Evolutionary conservation across 2,329 filamentous ascomycete species (phyloP).

Genomic region (Aspergillus jensenii): DNA sequence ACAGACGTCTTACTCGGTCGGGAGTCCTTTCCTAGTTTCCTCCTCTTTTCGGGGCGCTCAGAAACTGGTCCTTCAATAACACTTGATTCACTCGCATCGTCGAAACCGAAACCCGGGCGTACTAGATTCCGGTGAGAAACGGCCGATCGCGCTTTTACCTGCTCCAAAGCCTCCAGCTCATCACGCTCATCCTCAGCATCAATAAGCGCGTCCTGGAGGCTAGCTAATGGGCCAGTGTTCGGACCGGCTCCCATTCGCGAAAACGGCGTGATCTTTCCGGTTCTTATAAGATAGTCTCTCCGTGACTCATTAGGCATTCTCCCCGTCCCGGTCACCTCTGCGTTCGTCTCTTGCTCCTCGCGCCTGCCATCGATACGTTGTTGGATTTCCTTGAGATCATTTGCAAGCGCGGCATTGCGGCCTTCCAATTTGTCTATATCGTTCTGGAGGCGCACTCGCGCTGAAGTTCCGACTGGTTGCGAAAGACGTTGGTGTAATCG

Average conservation of each 20-base stretch:
- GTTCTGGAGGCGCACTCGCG: constrained; percentile 44
- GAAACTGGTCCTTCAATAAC: constrained; percentile 24
- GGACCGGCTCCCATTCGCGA: constrained; percentile 68
- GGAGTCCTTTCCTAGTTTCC: constrained; percentile 27
- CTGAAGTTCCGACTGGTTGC: constrained; percentile 54
- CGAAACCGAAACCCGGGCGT: constrained; percentile 69
- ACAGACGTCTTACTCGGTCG: neutral
- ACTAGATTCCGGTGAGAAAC: constrained; percentile 71
- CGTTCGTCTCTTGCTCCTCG: constrained; percentile 51
- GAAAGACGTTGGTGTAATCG: constrained; percentile 58
- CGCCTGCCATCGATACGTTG: constrained; percentile 76
- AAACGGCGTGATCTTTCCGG: constrained; percentile 96
- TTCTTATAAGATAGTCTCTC: constrained; percentile 87
- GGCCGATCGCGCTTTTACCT: constrained; percentile 39
- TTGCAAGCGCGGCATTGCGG: constrained; percentile 64
- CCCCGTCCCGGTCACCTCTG: constrained; percentile 45
- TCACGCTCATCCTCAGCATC: constrained; percentile 74
- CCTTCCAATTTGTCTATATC: constrained; percentile 66
- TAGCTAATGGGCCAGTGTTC: constrained; percentile 61
- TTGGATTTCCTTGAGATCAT: constrained; percentile 78
- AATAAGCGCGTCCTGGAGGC: constrained; percentile 72
- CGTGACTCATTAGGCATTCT: constrained; percentile 77
- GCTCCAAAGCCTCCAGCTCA: constrained; percentile 50
- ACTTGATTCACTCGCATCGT: constrained; percentile 36
- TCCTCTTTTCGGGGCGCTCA: constrained; percentile 33